Evolutionary conservation across 2,329 filamentous ascomycete genomes (phyloP).

Genomic region (Alternaria alternata): DNA sequence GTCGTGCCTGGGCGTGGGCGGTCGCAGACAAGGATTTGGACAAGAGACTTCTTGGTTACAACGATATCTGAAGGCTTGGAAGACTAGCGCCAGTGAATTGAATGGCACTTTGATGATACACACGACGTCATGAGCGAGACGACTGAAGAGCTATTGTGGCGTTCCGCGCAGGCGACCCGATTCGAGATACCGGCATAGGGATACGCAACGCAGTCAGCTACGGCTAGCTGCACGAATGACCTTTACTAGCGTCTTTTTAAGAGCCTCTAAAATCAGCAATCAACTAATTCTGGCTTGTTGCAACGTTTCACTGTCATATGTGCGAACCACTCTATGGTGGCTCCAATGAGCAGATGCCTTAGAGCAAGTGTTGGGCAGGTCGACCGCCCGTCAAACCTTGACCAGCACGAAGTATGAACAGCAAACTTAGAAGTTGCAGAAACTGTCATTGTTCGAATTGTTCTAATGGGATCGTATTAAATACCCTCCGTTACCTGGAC

Average conservation of each 20-base stretch:
- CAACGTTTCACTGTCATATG: slow-evolving; percentile 8
- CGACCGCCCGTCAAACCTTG: background rate
- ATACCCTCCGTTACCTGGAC: background rate
- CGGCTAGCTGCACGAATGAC: slow-evolving; percentile 16
- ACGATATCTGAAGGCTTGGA: slow-evolving; percentile 53
- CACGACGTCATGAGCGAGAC: slow-evolving; percentile 35
- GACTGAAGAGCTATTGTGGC: slow-evolving; percentile 15
- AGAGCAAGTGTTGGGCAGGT: background rate
- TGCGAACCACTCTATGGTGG: background rate
- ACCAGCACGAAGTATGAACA: background rate
- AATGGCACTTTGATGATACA: slow-evolving; percentile 18
- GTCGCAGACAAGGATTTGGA: slow-evolving; percentile 55
- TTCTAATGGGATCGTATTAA: background rate
- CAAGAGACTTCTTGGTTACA: slow-evolving; percentile 60
- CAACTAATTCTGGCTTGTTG: slow-evolving; percentile 1
- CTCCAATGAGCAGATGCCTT: background rate
- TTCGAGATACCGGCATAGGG: background rate
- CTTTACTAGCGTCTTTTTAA: background rate
- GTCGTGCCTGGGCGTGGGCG: slow-evolving; percentile 59
- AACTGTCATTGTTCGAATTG: background rate
- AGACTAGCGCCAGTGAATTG: background rate
- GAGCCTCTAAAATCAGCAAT: slow-evolving; percentile 5
- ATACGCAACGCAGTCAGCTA: slow-evolving; percentile 8
- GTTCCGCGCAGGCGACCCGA: background rate
- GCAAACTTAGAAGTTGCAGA: background rate